Base-by-base conservation (phyloP, 2,329 filamentous ascomycete species). In the Aspergillus luchuensis region DNA sequence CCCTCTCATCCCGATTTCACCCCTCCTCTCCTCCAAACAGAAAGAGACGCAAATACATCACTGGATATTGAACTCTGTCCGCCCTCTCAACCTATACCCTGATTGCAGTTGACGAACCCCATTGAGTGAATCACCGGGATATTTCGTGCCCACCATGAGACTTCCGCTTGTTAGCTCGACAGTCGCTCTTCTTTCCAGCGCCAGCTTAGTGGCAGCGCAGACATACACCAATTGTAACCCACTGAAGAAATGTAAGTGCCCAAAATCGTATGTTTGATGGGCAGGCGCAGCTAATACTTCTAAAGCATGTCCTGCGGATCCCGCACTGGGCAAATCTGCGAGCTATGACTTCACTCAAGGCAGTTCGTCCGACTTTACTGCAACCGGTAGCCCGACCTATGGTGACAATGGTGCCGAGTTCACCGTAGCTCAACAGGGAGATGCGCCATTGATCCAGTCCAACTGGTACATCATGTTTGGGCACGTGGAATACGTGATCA, bases 381-480 rank as follows among this genome's bases (percentile, higher is more conserved):
- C 88, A 5, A 84, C 86, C 64, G 86, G 91, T 56, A 83, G 81
- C 17, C 87, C 91, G 3, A 87, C 87, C 1, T 98, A 97, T 79
- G 85, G 83, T 73, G 81, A 82, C 59, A 85, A 93, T 73, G 95
- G 95, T 61, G 93, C 85, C 25, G 86, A 85, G 15, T 96, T 99
- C 75, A 92, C 91, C 25, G 89, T 99, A 56, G 78, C 86, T 56
- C 81, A 88, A 71, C 83, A 88, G 54, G 93, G 94, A 59, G 91
- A 99, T 73, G 86, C 92, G 3, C 95, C 95, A 0, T 90, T 94
- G 75, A 86, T 99, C 63, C 85, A 85, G 66, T 96, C 92, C 63
- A 87, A 95, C 71, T 98, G 96, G 86, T 98, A 97, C 83, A 97
- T 99, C 80, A 98, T 99, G 95, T 99, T 97, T 75, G 95, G 95